Evolutionary conservation across 768 basidiomycete species (phyloP).

Genomic region (Clathrus columnatus): DNA sequence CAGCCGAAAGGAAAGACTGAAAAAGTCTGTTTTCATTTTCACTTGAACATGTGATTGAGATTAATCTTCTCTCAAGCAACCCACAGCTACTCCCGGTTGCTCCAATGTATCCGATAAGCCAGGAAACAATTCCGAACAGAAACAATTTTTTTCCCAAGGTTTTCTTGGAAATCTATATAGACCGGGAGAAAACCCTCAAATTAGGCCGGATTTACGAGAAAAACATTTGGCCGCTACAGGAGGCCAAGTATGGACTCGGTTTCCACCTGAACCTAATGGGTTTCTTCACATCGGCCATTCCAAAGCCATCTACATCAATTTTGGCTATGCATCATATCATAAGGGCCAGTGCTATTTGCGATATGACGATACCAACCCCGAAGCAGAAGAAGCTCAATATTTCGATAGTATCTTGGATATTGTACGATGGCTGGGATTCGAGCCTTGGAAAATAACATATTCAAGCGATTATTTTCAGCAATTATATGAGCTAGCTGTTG

Average conservation of each 20-base stretch:
- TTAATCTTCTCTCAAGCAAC: constrained; percentile 28
- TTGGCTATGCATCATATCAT: constrained; percentile 94
- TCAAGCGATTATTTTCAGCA: constrained; percentile 94
- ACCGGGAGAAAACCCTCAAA: constrained; percentile 89
- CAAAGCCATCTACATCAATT: constrained; percentile 96
- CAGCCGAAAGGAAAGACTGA: constrained; percentile 36
- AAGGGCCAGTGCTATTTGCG: constrained; percentile 90
- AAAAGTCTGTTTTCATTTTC: constrained; percentile 5
- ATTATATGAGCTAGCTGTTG: constrained; percentile 78
- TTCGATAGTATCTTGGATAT: constrained; percentile 96
- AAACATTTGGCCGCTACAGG: constrained; percentile 73
- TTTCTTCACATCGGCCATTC: constrained; percentile 95
- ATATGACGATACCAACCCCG: constrained; percentile 98
- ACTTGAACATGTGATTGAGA: background rate
- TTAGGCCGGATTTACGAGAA: constrained; percentile 66
- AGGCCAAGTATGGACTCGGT: constrained; percentile 86
- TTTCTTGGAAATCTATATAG: constrained; percentile 89
- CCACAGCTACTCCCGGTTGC: background rate
- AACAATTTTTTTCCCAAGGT: constrained; percentile 85
- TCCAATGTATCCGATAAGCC: background rate
- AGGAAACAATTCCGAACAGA: constrained; percentile 16
- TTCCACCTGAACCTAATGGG: constrained; percentile 98
- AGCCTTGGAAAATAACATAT: constrained; percentile 98
- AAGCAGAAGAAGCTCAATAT: constrained; percentile 92
- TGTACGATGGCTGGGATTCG: constrained; percentile 93